These are phyloP conservation scores for Phaeomoniella chlamydospora DNA, from an alignment of 2,329 filamentous ascomycete genomes.

Conservation along the genomic window DNA sequence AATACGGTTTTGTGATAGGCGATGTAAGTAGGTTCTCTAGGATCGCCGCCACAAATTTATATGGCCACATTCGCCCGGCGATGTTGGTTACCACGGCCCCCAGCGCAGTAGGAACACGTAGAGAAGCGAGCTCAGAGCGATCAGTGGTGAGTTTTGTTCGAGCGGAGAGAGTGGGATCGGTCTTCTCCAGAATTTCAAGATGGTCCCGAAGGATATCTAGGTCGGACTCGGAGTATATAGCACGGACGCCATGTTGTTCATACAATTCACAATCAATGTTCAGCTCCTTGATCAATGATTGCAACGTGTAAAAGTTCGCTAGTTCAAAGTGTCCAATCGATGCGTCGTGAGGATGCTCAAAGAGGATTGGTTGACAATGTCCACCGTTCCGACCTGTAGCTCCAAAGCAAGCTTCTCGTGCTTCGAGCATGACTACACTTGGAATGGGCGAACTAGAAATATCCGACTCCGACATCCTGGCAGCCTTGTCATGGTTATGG, in stretches of 20 bases:
- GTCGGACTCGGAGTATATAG: constrained; percentile 41
- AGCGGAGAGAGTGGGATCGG: constrained; percentile 41
- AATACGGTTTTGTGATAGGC: constrained; percentile 16
- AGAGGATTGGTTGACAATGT: constrained; percentile 62
- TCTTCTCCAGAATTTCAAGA: constrained; percentile 34
- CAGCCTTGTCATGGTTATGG: not conserved
- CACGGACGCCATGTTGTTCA: constrained; percentile 47
- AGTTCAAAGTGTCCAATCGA: constrained; percentile 56
- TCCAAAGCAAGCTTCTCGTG: constrained; percentile 66
- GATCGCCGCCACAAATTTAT: constrained; percentile 65
- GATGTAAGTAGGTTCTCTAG: constrained; percentile 43
- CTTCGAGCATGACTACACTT: constrained; percentile 59
- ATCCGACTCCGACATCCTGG: not conserved
- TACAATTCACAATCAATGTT: constrained; percentile 50
- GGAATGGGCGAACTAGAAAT: not conserved
- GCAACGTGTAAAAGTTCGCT: constrained; percentile 48
- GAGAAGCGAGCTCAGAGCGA: constrained; percentile 19
- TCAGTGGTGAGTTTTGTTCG: constrained; percentile 15
- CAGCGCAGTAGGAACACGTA: constrained; percentile 41
- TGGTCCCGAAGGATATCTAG: constrained; percentile 37
- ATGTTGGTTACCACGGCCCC: constrained; percentile 51
- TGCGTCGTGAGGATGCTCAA: constrained; percentile 38
- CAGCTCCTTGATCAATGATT: constrained; percentile 40
- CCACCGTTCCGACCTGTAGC: constrained; percentile 63
- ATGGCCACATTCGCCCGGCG: constrained; percentile 65